Evolutionary conservation across 495 filamentous ascomycete species (phyloP), one percentile per base, ranked within the genome.

Genomic region (Penicillium dipodomyicola): DNA sequence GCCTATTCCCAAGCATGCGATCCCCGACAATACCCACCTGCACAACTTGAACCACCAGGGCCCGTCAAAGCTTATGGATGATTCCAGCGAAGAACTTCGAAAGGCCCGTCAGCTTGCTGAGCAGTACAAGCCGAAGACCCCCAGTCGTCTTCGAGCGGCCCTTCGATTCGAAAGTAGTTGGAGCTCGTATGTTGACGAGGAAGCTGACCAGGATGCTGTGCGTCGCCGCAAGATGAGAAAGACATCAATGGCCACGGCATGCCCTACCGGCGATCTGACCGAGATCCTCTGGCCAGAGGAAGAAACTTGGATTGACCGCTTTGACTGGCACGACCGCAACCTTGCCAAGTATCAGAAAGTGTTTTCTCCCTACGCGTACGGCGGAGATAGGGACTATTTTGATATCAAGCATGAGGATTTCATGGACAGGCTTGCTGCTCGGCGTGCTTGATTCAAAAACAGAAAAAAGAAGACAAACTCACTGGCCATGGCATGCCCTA

Each of bases 101-200:
- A 67, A 67, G 23, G 72, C 63, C 37, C 74, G 76, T 25, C 65
- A 64, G 17, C 68, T 69, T 25, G 76, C 75, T 3, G 67, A 77
- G 50, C 72, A 70, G 32, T 73, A 77, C 64, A 77, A 75, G 40
- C 77, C 77, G 0, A 79, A 79, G 59, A 77, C 71, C 7, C 74
- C 75, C 1, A 80, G 77, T 56, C 70, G 74, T 7, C 72, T 80
- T 48, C 75, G 77, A 35, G 71, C 72, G 47, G 55, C 70, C 14
- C 70, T 69, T 48, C 72, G 69, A 1, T 71, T 73, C 19, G 70
- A 75, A 0, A 72, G 63, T 44, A 59, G 61, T 35, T 49, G 32
- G 40, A 19, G 2, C 25, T 14, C n/a, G n/a, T 5, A 4, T 10
- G 10, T 29, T 17, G 27, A 17, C 1, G 23, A 19, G 8, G 15